Conservation (phyloP, 1,284 basidiomycete species). For the Coniferiporia sulphurascens region DNA sequence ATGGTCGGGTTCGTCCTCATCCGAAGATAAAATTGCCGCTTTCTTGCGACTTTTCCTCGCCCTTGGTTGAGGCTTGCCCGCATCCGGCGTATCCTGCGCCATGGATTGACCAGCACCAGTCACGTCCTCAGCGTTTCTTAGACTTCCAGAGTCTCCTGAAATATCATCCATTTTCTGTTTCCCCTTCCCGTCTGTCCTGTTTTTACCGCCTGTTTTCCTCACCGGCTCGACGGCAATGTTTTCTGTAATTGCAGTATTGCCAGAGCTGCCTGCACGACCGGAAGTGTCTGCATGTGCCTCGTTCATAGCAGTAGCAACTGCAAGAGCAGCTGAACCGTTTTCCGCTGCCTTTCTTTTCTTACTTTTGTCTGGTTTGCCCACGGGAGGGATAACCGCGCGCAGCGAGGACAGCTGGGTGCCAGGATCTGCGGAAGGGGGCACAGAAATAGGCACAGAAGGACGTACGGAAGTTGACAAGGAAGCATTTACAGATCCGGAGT, state of each 20-base stretch:
- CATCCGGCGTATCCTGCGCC: not conserved
- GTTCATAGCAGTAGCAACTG: not conserved
- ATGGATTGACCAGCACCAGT: not conserved
- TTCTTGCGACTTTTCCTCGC: slow-evolving; percentile 21
- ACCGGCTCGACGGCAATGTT: not conserved
- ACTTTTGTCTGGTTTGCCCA: not conserved
- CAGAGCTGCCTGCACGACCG: not conserved
- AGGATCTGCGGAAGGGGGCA: not conserved
- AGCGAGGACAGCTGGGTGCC: slow-evolving; percentile 2
- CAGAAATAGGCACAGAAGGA: slow-evolving; percentile 4
- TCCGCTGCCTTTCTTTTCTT: not conserved
- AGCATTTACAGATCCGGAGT: not conserved
- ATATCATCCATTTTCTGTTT: slow-evolving; percentile 4
- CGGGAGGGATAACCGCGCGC: not conserved
- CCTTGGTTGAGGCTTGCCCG: slow-evolving; percentile 18
- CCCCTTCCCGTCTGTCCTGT: not conserved
- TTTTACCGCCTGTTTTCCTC: not conserved
- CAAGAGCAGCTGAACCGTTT: not conserved
- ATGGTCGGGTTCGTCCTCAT: slow-evolving; percentile 25
- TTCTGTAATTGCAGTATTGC: not conserved
- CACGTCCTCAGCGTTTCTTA: slow-evolving; percentile 5
- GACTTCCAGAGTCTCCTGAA: too few relatives aligned
- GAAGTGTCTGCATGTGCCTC: not conserved
- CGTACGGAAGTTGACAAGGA: slow-evolving; percentile 1
- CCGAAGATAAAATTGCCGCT: slow-evolving; percentile 24